These are phyloP conservation scores for Ceratorhiza oryzae-sativae DNA, from an alignment of 1,284 basidiomycete species.

Conservation along the genomic window DNA sequence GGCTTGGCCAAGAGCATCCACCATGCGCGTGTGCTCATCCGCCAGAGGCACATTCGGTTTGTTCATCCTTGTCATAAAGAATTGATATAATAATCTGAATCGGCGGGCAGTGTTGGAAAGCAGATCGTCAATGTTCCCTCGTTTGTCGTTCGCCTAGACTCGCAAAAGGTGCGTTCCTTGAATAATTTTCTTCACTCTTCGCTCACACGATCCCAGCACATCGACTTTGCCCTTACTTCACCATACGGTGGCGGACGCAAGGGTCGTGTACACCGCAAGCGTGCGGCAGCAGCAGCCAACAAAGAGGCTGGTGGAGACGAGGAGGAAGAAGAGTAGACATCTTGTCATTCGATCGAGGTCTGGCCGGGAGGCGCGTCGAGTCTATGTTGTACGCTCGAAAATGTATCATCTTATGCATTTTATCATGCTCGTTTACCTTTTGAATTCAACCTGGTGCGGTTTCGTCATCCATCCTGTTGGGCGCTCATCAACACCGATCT, in stretches of 20 bases:
- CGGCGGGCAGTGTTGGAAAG: conserved; percentile 82
- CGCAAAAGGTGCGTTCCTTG: conserved; percentile 68
- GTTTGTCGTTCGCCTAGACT: conserved; percentile 97
- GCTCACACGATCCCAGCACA: conserved; percentile 69
- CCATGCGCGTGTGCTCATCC: conserved; percentile 97
- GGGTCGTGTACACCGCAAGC: conserved; percentile 99
- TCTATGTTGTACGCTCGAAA: conserved; percentile 16
- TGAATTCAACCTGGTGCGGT: background rate
- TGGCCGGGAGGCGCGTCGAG: background rate
- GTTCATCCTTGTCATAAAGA: conserved; percentile 47
- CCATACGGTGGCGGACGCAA: conserved; percentile 97
- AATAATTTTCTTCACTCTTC: conserved; percentile 46
- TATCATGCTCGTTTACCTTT: background rate
- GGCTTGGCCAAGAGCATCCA: conserved; percentile 98
- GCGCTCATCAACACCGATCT: too few species aligned
- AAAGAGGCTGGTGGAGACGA: conserved; percentile 90
- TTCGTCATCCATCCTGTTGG: background rate
- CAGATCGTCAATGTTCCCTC: conserved; percentile 99
- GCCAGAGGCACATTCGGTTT: conserved; percentile 94
- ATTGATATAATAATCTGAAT: background rate
- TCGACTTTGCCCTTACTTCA: conserved; percentile 97
- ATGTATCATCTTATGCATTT: conserved; percentile 24
- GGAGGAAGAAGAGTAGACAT: conserved; percentile 82
- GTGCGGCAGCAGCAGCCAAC: conserved; percentile 90
- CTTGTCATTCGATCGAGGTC: too few species aligned